Base-by-base conservation (phyloP, 2,329 filamentous ascomycete species). In the Ophiocordyceps unilateralis region DNA sequence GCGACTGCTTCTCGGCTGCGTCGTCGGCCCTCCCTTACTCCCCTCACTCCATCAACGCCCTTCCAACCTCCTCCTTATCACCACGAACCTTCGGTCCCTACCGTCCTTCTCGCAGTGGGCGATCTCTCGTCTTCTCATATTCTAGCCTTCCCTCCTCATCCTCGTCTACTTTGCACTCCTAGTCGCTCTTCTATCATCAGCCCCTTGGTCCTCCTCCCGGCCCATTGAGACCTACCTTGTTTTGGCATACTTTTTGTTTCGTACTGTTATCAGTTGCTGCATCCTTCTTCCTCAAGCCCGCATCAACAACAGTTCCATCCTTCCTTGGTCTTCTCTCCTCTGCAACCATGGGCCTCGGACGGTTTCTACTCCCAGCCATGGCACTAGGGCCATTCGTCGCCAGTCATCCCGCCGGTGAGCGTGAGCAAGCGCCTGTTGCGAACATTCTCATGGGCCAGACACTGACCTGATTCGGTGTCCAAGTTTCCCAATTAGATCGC, bases 331-430 rank as follows among this genome's bases (percentile, higher is more conserved):
- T 15, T n/a, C 17, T 22, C 11, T 36, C 32, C 14, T 34, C n/a
- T 47, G 20, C 19, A 42, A 48, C 34, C 9, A 52, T 58, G 54
- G 37, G n/a, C 7, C 32, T 46, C 15, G 48, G 45, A 28, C 46
- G 41, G 15, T 43, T 51, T 40, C 44, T 58, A 17, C 43, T 53
- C 41, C 52, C 54, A 22, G 52, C 46, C 15, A 26, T 56, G 39
- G 50, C 47, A 24, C 46, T 55, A 40, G 48, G 48, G 26, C 48
- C 48, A 9, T 43, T 51, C 17, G 50, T 50, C 41, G 37, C 46
- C 39, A 49, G 49, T 39, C 41, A 49, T 15, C 53, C 56, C 34
- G 45, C 52, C 38, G 46, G 55, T 58, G 43, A 48, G 50, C n/a
- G n/a, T n/a, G n/a, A n/a, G n/a, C n/a, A 45, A 24, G 28, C 26